Base-by-base conservation (phyloP, 2,329 filamentous ascomycete species). In the Aspergillus oerlinghausenensis region DNA sequence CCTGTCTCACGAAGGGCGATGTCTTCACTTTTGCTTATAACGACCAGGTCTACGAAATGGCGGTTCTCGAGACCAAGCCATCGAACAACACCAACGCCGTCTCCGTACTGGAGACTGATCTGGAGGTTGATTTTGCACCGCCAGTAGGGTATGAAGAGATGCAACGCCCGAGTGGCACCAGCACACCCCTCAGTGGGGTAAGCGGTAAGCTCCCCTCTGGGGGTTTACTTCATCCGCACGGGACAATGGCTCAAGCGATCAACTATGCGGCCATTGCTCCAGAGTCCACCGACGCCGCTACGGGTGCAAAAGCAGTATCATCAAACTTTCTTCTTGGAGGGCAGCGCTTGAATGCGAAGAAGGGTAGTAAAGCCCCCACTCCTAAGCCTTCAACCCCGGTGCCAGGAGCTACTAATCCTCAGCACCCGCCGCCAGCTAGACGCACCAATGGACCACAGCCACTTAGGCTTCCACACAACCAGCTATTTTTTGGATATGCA, bases 1-100 rank as follows among this genome's bases (percentile, higher is more conserved):
- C 92, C 17, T 93, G 93, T 51, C 82, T 97, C 17, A 96, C 92
- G 3, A 90, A 92, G 69, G 92, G 92, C 61, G 94, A 99, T 70
- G 82, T 96, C 47, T 99, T 99, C 80, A 95, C 90, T 61, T 99
- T 99, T 73, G 84, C 88, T 65, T 99, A 99, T 79, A 99, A 99
- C 73, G 92, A 97, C 70, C 89, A 92, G 59, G 82, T 92, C 9
- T 99, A 94, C 77, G 88, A 94, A 61, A 91, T 99, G 70, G 92
- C 91, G 2, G 94, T 99, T 1, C 77, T 97, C 14, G 93, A 97
- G 70, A 90, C 95, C 42, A 96, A 96, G 75, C 94, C 94, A 1
- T 85, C 90, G 63, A 87, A 83, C 3, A 84, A 88, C 1, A 89
- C 90, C 66, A 92, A 90, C 80, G 92, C 84, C 4, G 83, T 99